phyloP scores from a whole-genome alignment of 495 filamentous ascomycete genomes.

The Clavariopsis aquatica region DNA sequence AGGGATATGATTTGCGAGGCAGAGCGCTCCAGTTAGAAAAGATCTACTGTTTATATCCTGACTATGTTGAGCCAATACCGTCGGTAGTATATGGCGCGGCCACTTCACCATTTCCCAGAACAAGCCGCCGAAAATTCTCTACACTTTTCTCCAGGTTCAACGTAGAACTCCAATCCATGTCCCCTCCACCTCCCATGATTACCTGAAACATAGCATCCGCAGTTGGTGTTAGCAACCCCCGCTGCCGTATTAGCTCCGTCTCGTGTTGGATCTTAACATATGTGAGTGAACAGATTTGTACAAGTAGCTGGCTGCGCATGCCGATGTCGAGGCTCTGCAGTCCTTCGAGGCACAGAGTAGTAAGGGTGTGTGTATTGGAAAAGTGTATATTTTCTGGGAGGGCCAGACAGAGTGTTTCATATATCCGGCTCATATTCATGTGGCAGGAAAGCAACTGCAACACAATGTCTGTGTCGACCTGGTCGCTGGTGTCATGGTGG shows the following conservation, averaged over 20 bases:
- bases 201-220: neutral
- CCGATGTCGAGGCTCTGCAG: neutral
- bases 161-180: neutral
- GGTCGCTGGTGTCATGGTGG: neutral
- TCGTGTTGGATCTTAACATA: neutral
- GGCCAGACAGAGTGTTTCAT: neutral
- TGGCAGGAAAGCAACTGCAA: slow-evolving; percentile 1
- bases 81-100: too few species aligned
- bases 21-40: too few species aligned
- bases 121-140: neutral
- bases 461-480: neutral
- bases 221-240: neutral
- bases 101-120: neutral
- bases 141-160: neutral
- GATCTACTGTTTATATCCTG: too few species aligned
- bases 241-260: neutral
- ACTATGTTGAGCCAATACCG: too few species aligned
- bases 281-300: slow-evolving; percentile 1
- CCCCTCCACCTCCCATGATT: neutral
- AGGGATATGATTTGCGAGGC: too few species aligned
- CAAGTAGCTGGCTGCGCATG: neutral
- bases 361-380: neutral
- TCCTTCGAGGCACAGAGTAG: neutral
- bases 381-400: neutral
- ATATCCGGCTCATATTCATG: neutral